Evolutionary conservation across 371 early-diverging fungal species (phyloP), one percentile per base, ranked within the genome.

Genomic region (Syncephalastrum contaminatum): DNA sequence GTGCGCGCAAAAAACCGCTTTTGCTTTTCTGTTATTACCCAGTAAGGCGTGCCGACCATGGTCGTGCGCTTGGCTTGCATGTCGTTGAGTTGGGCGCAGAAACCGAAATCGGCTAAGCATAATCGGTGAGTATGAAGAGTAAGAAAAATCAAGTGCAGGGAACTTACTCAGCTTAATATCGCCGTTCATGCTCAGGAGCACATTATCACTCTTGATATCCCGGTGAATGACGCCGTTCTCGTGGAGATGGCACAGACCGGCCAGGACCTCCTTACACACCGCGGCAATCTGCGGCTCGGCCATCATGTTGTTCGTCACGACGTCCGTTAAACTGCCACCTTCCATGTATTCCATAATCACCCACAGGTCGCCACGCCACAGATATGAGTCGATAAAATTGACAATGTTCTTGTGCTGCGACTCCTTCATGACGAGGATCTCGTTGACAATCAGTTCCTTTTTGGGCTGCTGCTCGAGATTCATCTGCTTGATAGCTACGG

Each of bases 301-400:
- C 95, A 97, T 94, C 80, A 89, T 89, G 66, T 89, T 94, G 54
- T 79, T 86, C 1, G 93, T 93, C 16, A 97, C 93, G 12, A 92
- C 92, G 58, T 93, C 94, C 1, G 96, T 97, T 54, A 97, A 69
- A 51, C 90, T 86, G 16, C 97, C 97, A 30, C 96, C 97, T 65
- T 95, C 95, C 97, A 97, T 97, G 63, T 94, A 97, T 77, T 97
- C 97, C 95, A 95, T 97, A 19, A 95, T 87, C 2, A 89, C 90
- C 95, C 94, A 96, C 15, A 96, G 77, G 61, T 94, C 93, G n/a
- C 90, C 92, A 36, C 85, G 81, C 75, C 78, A 87, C 50, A 97
- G 64, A 72, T 90, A 97, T 50, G 91, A 89, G 72, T 97, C 98
- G 60, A 96, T 93, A 58, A 81, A 97, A 72, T 96, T 97, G 66